Evolutionary conservation across 108 stramenopile genomes (phyloP).

Genomic region (Nitzschia palea): DNA sequence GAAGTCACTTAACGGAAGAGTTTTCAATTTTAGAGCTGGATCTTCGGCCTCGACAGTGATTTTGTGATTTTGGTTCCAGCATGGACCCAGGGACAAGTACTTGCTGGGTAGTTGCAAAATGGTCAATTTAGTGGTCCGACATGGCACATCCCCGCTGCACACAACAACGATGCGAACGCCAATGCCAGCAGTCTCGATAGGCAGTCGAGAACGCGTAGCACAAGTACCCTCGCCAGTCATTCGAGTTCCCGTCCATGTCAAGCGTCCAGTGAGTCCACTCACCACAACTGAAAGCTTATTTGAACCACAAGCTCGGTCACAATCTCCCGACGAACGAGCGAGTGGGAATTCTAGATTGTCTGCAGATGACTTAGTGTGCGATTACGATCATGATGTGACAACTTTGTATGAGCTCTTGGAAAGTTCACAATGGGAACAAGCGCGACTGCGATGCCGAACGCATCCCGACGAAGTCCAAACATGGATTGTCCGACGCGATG

Average conservation of each 20-base stretch:
- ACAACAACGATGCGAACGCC: neutral
- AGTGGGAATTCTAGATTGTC: neutral
- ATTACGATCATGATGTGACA: constrained; percentile 67
- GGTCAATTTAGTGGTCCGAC: constrained; percentile 27
- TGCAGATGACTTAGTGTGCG: constrained; percentile 22
- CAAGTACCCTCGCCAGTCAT: constrained; percentile 16
- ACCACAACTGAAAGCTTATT: constrained; percentile 20
- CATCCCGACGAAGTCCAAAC: constrained; percentile 68
- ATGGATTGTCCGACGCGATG: constrained; percentile 63
- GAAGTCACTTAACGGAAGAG: neutral
- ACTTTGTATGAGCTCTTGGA: constrained; percentile 67
- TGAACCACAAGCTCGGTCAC: constrained; percentile 2
- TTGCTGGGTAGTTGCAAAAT: no score
- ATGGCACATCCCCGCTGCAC: constrained; percentile 2
- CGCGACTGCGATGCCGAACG: constrained; percentile 40
- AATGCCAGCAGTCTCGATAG: neutral
- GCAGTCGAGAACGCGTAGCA: constrained; percentile 3
- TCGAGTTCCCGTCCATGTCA: constrained; percentile 3
- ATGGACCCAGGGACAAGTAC: no score
- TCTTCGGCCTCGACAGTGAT: no score
- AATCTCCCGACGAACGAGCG: constrained; percentile 4
- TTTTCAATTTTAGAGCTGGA: no score
- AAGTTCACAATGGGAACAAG: constrained; percentile 67
- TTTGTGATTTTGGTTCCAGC: no score
- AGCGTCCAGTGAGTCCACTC: constrained; percentile 20